phyloP scores from a whole-genome alignment of 768 basidiomycete species.

The Agrocybe pediades region DNA sequence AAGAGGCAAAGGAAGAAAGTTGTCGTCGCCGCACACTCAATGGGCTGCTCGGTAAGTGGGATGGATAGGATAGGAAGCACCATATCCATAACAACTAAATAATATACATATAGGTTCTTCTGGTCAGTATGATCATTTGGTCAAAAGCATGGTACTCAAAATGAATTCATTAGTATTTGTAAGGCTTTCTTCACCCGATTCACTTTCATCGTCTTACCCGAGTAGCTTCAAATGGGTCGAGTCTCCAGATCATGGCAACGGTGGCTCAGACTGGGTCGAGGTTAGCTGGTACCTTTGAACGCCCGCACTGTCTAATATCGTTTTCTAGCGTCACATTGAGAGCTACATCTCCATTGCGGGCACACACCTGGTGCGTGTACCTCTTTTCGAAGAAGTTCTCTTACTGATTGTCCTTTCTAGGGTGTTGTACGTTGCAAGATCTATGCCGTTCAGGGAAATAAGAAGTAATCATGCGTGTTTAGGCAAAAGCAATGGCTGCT shows the following conservation, averaged over 20 bases:
- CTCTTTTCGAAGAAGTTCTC: neutral
- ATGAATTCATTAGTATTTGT: constrained; percentile 74
- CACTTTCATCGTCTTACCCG: constrained; percentile 4
- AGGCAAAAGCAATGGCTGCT: constrained; percentile 95
- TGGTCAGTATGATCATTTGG: constrained; percentile 39
- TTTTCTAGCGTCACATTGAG: constrained; percentile 75
- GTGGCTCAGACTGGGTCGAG: constrained; percentile 91
- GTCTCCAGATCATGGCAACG: constrained; percentile 76
- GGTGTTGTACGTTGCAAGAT: constrained; percentile 60
- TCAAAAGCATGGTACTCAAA: neutral
- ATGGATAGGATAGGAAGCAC: neutral
- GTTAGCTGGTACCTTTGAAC: constrained; percentile 35
- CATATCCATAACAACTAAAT: neutral
- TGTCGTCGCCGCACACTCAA: constrained; percentile 84
- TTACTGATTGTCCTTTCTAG: constrained; percentile 33
- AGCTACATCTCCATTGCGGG: constrained; percentile 84
- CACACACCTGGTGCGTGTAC: constrained; percentile 69
- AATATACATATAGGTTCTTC: constrained; percentile 36
- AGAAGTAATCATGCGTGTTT: neutral
- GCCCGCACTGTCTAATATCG: constrained; percentile 1
- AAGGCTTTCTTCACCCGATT: constrained; percentile 28
- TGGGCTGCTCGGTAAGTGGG: constrained; percentile 73
- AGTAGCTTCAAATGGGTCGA: constrained; percentile 95
- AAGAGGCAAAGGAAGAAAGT: constrained; percentile 73
- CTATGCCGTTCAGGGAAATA: neutral